Percentiles rank a stretch among this genome's conserved stretches.
Evolutionary conservation across 2,329 filamentous ascomycete species (phyloP).

Genomic region (Orbilia ellipsospora): DNA sequence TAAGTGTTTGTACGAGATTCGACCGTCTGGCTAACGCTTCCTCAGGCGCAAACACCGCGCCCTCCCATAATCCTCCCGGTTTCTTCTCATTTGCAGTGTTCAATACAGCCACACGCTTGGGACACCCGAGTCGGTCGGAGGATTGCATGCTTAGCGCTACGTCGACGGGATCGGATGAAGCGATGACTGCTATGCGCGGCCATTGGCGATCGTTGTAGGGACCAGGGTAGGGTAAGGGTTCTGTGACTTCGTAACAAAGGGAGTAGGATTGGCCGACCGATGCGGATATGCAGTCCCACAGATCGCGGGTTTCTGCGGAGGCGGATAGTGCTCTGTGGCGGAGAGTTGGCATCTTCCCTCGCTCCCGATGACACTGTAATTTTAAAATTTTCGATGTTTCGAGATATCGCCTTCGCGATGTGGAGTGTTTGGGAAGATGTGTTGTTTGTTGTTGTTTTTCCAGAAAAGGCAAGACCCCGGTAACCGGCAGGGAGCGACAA

Average conservation of each 20-base stretch:
- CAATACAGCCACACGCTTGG: slow-evolving; percentile 65
- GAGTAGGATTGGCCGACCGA: slow-evolving; percentile 53
- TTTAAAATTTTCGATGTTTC: not conserved
- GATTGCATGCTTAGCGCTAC: slow-evolving; percentile 63
- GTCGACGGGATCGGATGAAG: slow-evolving; percentile 71
- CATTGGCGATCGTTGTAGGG: slow-evolving; percentile 29
- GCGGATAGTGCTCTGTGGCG: slow-evolving; percentile 56
- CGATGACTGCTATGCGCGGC: slow-evolving; percentile 63
- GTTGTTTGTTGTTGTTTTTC: slow-evolving; percentile 16
- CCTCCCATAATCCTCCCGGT: slow-evolving; percentile 84
- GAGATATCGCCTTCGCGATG: not conserved
- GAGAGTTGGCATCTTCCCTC: slow-evolving; percentile 55
- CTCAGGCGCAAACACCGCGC: slow-evolving; percentile 72
- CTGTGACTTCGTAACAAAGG: slow-evolving; percentile 49
- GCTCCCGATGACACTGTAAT: not conserved
- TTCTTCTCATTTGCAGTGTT: slow-evolving; percentile 81
- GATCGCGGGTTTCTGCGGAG: slow-evolving; percentile 54
- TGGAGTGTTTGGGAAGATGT: slow-evolving; percentile 2
- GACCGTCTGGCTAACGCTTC: slow-evolving; percentile 80
- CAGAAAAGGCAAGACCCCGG: slow-evolving; percentile 4
- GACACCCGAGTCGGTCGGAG: slow-evolving; percentile 39
- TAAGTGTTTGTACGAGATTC: slow-evolving; percentile 76
- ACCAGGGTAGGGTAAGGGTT: slow-evolving; percentile 54
- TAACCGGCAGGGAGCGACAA: slow-evolving; percentile 13
- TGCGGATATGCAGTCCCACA: slow-evolving; percentile 55